Conservation (phyloP, 169 alveolate species). For the Cryptosporidium muris region DNA sequence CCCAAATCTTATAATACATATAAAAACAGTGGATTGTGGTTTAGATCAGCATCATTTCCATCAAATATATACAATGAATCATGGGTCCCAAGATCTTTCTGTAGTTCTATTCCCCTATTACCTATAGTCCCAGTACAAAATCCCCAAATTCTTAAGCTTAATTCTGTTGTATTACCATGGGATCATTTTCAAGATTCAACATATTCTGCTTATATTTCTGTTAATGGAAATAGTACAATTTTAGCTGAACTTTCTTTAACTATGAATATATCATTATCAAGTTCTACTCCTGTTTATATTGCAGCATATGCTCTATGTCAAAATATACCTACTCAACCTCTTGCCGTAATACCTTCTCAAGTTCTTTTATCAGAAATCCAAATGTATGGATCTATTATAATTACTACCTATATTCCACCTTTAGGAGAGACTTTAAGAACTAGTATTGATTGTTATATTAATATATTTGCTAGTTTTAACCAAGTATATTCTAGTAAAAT, state of each 20-base stretch:
- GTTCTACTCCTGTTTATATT: conserved; percentile 30
- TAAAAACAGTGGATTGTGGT: conserved; percentile 57
- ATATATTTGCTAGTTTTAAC: conserved; percentile 49
- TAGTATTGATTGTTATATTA: conserved; percentile 43
- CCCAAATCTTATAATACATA: conserved; percentile 23
- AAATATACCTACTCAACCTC: conserved; percentile 37
- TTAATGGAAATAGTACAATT: conserved; percentile 18
- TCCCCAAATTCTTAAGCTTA: conserved; percentile 53
- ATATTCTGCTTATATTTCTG: conserved; percentile 36
- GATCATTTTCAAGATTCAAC: conserved; percentile 65
- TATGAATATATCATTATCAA: conserved; percentile 36
- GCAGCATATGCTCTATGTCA: conserved; percentile 55
- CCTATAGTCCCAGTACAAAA: conserved; percentile 35
- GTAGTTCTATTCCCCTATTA: conserved; percentile 57
- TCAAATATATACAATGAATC: conserved; percentile 52
- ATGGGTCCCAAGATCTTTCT: conserved; percentile 45
- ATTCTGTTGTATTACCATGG: conserved; percentile 56
- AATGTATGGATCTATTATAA: conserved; percentile 22
- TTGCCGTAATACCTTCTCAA: conserved; percentile 24
- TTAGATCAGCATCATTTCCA: conserved; percentile 25
- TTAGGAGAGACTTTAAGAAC: conserved; percentile 35
- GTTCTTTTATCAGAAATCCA: conserved; percentile 15
- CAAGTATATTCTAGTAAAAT: conserved; percentile 38
- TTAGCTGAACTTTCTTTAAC: conserved; percentile 47
- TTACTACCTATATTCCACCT: conserved; percentile 63